A percentile compares a stretch with the other conserved stretches of the same genome.
Evolutionary conservation across 345 rosid genomes (phyloP).

Genomic region (Cardamine resedifolia): DNA sequence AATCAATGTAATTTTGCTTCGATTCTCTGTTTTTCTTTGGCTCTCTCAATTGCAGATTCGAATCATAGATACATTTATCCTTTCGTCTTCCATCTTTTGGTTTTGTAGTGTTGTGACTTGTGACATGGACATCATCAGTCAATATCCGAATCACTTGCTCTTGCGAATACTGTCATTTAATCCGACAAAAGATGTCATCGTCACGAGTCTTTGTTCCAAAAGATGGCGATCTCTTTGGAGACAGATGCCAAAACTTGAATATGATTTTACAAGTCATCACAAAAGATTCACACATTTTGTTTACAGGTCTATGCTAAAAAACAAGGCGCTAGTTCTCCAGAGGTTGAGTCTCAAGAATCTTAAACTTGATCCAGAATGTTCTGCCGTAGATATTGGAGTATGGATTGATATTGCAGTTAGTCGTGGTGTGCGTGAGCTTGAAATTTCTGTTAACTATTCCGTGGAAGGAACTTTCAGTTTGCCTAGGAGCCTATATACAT

Average conservation of each 20-base stretch:
- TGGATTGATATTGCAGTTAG: constrained; percentile 16
- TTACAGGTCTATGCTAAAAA: constrained; percentile 9
- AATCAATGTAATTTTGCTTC: background rate
- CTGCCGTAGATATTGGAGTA: background rate
- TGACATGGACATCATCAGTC: constrained; percentile 29
- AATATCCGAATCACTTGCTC: constrained; percentile 13
- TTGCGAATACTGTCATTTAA: constrained; percentile 11
- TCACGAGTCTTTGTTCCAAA: constrained; percentile 25
- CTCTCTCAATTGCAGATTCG: background rate
- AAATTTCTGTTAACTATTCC: background rate
- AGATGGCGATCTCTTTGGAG: constrained; percentile 27
- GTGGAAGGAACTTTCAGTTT: background rate
- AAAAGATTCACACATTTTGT: constrained; percentile 2
- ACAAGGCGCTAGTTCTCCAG: constrained; percentile 2
- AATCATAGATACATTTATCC: background rate
- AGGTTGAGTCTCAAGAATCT: background rate
- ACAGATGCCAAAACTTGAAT: background rate
- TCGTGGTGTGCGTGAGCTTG: constrained; percentile 1
- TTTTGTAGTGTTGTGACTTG: constrained; percentile 1
- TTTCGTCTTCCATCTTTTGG: background rate
- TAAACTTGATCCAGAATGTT: background rate
- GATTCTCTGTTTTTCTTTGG: background rate
- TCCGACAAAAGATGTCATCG: background rate
- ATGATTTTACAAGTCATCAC: background rate
- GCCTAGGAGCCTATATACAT: constrained; percentile 16